These are phyloP conservation scores for Colletotrichum sp. DNA, from an alignment of 2,329 filamentous ascomycete genomes.

Conservation along the genomic window DNA sequence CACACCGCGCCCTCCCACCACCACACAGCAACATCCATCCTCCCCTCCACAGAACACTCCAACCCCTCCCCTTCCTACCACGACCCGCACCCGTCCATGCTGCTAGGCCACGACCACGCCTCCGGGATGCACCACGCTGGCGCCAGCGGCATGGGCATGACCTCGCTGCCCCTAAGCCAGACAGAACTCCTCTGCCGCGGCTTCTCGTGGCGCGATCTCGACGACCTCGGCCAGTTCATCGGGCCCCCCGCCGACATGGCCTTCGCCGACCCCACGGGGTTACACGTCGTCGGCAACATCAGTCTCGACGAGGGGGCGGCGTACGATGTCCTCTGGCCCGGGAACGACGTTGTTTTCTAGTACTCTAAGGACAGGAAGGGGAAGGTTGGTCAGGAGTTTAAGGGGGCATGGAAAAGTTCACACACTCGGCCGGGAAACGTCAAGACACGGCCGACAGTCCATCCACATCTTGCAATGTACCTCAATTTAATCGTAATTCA, in stretches of 20 bases:
- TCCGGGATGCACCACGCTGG: not conserved
- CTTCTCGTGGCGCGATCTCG: constrained; percentile 67
- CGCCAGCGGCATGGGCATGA: not conserved
- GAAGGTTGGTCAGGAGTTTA: not conserved
- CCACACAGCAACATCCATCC: not conserved
- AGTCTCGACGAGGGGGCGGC: constrained; percentile 1
- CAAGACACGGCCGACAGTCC: not conserved
- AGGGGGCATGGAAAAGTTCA: not conserved
- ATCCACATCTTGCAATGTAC: not conserved
- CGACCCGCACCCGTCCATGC: not conserved
- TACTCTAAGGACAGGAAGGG: no score
- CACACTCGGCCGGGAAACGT: not conserved
- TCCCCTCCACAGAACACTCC: not conserved
- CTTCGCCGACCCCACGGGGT: not conserved
- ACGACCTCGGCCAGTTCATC: constrained; percentile 62
- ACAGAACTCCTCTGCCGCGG: constrained; percentile 46
- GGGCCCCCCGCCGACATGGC: not conserved
- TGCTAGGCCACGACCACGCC: not conserved
- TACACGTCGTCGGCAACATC: not conserved
- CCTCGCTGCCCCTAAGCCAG: not conserved
- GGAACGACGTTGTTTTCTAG: constrained; percentile 8
- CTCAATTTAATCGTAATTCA: not conserved
- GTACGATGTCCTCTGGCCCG: constrained; percentile 17
- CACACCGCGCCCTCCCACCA: not conserved
- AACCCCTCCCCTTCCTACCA: not conserved